These are phyloP conservation scores for Aspergillus biplanus DNA, from an alignment of 495 filamentous ascomycete genomes.

Conservation along the genomic window DNA sequence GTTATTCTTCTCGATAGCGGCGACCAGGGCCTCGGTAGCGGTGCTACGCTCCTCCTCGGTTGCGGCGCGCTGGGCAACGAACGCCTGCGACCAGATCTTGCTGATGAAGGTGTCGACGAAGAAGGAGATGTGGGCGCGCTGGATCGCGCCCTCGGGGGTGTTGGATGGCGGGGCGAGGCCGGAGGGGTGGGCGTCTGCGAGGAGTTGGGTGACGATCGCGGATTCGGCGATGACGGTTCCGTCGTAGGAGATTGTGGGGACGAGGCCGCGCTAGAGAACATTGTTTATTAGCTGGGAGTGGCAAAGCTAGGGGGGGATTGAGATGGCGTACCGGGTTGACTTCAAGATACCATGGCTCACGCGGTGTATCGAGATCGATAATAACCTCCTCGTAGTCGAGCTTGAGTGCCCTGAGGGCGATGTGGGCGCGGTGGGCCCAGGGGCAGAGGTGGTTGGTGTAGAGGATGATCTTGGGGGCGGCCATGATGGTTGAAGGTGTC, in stretches of 20 bases:
- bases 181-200: slow-evolving; percentile 61
- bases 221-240: slow-evolving; percentile 76
- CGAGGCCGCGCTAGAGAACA: slow-evolving; percentile 64
- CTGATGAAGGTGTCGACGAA: slow-evolving; percentile 75
- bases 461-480: slow-evolving; percentile 55
- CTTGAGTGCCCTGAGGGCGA: slow-evolving; percentile 71
- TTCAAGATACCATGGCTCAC: slow-evolving; percentile 81
- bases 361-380: slow-evolving; percentile 73
- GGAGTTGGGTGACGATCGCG: slow-evolving; percentile 74
- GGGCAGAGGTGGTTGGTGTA: slow-evolving; percentile 83
- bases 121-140: slow-evolving; percentile 71
- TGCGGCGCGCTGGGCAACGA: slow-evolving; percentile 45
- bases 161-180: slow-evolving; percentile 47
- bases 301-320: background rate
- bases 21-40: slow-evolving; percentile 43
- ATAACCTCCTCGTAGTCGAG: slow-evolving; percentile 80
- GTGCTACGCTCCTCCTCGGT: slow-evolving; percentile 42
- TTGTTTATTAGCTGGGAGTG: background rate
- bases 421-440: slow-evolving; percentile 85
- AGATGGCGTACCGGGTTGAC: slow-evolving; percentile 68
- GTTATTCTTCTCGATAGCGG: slow-evolving; percentile 68
- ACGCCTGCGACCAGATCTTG: slow-evolving; percentile 59
- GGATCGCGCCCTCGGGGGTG: slow-evolving; percentile 46
- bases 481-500: slow-evolving; percentile 22
- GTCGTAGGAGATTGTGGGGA: slow-evolving; percentile 72